Evolutionary conservation across 2,329 filamentous ascomycete genomes (phyloP).

Genomic region (Daldinia eschscholtzii): DNA sequence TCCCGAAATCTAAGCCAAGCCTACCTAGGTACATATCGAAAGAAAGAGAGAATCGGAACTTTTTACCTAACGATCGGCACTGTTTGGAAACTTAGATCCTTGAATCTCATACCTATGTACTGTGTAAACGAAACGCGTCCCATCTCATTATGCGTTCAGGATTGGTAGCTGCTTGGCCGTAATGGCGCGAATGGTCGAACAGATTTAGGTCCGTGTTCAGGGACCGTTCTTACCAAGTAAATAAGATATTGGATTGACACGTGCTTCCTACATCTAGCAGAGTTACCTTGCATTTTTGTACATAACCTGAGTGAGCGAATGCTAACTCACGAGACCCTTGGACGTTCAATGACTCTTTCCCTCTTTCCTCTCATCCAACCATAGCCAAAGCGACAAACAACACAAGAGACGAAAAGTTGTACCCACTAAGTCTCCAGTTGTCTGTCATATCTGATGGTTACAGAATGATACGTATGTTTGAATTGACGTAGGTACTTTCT

Average conservation of each 20-base stretch:
- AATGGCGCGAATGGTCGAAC: background rate
- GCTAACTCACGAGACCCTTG: slow-evolving; percentile 6
- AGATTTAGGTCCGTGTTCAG: background rate
- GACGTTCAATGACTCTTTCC: background rate
- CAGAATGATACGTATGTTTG: background rate
- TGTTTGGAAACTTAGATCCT: background rate
- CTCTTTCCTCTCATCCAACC: slow-evolving; percentile 7
- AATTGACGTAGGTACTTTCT: background rate
- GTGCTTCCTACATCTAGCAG: slow-evolving; percentile 10
- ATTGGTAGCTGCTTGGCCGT: background rate
- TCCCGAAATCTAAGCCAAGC: background rate
- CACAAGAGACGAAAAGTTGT: background rate
- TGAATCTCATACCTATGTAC: background rate
- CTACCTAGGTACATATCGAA: background rate
- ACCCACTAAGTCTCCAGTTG: background rate
- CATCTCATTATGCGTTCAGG: background rate
- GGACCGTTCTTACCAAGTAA: slow-evolving; percentile 1
- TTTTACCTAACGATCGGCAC: slow-evolving; percentile 24
- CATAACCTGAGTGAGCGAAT: background rate
- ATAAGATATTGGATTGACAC: slow-evolving; percentile 13
- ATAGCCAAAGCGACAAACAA: background rate
- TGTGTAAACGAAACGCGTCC: background rate
- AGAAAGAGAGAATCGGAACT: background rate
- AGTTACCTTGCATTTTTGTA: slow-evolving; percentile 24
- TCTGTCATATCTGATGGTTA: background rate